phyloP scores from a whole-genome alignment of 495 filamentous ascomycete species.

The Podospora conica region DNA sequence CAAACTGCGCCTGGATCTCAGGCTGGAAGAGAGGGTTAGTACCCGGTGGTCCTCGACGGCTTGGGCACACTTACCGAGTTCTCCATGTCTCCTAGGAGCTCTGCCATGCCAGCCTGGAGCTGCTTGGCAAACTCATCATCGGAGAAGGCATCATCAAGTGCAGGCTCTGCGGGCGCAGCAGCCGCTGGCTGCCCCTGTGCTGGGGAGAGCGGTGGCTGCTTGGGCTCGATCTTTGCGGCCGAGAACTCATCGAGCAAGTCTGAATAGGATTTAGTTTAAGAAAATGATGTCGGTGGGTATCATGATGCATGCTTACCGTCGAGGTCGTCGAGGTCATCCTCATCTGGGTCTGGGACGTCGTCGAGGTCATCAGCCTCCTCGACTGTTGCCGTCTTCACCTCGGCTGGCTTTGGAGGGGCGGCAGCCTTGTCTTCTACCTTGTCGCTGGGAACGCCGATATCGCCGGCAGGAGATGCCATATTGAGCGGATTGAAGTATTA shows the following conservation, averaged over 20 bases:
- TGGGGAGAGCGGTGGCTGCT: constrained; percentile 36
- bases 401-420: not conserved
- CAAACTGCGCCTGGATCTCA: constrained; percentile 81
- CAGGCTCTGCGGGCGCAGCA: constrained; percentile 1
- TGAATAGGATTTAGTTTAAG: constrained; percentile 28
- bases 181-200: constrained; percentile 35
- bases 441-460: constrained; percentile 12
- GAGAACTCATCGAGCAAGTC: constrained; percentile 91
- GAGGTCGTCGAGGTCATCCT: constrained; percentile 85
- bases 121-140: constrained; percentile 78
- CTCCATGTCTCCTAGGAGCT: constrained; percentile 65
- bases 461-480: constrained; percentile 19
- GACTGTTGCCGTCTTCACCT: constrained; percentile 20
- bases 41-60: not conserved
- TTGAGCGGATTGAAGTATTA: not conserved
- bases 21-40: constrained; percentile 36
- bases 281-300: not conserved
- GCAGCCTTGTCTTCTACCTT: constrained; percentile 4
- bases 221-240: constrained; percentile 44
- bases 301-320: constrained; percentile 55
- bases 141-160: constrained; percentile 30
- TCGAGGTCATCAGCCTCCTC: constrained; percentile 28
- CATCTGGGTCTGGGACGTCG: constrained; percentile 67
- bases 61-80: constrained; percentile 40
- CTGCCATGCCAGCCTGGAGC: constrained; percentile 81